These are phyloP conservation scores for Pythium plurisporium DNA, from an alignment of 352 stramenopile genomes.

Conservation along the genomic window DNA sequence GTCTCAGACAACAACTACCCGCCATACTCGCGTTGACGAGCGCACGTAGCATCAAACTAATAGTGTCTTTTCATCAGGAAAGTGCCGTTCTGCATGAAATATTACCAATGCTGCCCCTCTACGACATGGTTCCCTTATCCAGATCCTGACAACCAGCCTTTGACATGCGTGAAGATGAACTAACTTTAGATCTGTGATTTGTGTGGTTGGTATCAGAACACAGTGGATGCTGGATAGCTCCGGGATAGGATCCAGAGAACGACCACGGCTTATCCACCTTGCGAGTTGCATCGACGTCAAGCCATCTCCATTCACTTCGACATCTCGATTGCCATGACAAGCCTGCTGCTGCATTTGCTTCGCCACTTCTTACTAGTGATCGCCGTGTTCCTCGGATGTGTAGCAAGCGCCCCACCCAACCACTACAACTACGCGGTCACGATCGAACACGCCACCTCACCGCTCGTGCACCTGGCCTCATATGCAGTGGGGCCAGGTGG, in stretches of 20 bases:
- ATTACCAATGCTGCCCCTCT: neutral
- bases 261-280: too few relatives aligned
- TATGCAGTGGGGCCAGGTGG: conserved; percentile 35
- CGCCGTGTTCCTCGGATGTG: neutral
- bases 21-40: conserved; percentile 15
- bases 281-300: too few relatives aligned
- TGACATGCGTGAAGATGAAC: too few relatives aligned
- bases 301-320: too few relatives aligned
- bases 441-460: conserved; percentile 13
- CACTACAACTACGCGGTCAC: conserved; percentile 17
- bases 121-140: too few relatives aligned
- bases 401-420: neutral
- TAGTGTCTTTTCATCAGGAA: neutral
- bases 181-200: neutral
- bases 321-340: neutral
- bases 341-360: too few relatives aligned
- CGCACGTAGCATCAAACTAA: conserved; percentile 10
- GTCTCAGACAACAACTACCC: conserved; percentile 11
- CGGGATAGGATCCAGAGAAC: conserved; percentile 4
- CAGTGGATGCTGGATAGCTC: neutral
- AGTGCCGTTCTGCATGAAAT: neutral
- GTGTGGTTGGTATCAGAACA: neutral
- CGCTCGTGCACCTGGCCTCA: conserved; percentile 28
- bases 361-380: neutral
- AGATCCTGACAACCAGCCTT: too few relatives aligned